A percentile compares a stretch with the other conserved stretches of the same genome.
Evolutionary conservation across 495 filamentous ascomycete genomes (phyloP).

Genomic region (Aspergillus ostianus): DNA sequence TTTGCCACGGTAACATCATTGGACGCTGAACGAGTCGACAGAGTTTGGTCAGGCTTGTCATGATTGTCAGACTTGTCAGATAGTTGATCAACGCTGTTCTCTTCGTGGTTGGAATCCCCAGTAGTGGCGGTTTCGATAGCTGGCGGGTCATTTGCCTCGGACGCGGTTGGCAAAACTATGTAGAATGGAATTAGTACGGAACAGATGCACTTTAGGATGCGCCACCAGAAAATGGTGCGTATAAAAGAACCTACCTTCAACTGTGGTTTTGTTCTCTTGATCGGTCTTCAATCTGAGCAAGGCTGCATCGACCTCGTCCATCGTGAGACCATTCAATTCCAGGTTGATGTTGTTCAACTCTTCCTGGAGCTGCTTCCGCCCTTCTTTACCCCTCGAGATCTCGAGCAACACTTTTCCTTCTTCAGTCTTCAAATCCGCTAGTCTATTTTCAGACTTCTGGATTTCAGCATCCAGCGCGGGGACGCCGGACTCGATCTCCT

Average conservation of each 20-base stretch:
- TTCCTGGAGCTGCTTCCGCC: slow-evolving; percentile 43
- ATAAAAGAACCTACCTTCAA: slow-evolving; percentile 26
- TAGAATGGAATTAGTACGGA: not conserved
- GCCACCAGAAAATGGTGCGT: not conserved
- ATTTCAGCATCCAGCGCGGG: slow-evolving; percentile 58
- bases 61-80: not conserved
- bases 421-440: slow-evolving; percentile 56
- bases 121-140: not conserved
- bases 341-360: slow-evolving; percentile 54
- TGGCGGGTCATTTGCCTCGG: not conserved
- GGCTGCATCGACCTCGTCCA: slow-evolving; percentile 41
- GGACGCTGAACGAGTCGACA: not conserved
- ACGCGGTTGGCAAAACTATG: not conserved
- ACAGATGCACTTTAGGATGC: not conserved
- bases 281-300: slow-evolving; percentile 27
- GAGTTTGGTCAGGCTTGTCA: not conserved
- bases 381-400: slow-evolving; percentile 47
- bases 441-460: slow-evolving; percentile 39
- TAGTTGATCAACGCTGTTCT: not conserved
- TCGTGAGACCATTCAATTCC: slow-evolving; percentile 43
- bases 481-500: slow-evolving; percentile 56
- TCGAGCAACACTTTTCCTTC: slow-evolving; percentile 58
- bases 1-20: not conserved
- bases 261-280: slow-evolving; percentile 23
- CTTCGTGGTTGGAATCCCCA: not conserved